A percentile compares a stretch with the other conserved stretches of the same genome.
Conservation (phyloP, 176 grass and related monocot species). For the Miscanthus lutarioriparius region DNA sequence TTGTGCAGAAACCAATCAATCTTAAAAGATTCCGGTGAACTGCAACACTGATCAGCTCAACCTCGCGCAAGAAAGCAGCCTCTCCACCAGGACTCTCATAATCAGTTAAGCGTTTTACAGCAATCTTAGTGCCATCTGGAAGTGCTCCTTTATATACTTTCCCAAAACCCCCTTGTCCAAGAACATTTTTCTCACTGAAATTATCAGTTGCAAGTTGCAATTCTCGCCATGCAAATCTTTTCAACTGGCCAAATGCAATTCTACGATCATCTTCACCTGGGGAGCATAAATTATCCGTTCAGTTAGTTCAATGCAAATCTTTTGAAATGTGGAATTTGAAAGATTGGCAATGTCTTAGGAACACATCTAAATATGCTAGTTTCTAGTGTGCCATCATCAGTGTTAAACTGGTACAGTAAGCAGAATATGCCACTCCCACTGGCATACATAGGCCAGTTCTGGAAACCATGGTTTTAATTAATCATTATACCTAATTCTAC, state of each 20-base stretch:
- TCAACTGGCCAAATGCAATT: conserved; percentile 95
- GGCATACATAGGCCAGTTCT: not conserved
- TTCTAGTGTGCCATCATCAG: conserved; percentile 2
- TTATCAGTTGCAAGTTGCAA: conserved; percentile 84
- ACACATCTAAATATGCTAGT: not conserved
- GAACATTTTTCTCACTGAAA: conserved; percentile 93
- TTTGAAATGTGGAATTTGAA: not conserved
- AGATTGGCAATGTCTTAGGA: not conserved
- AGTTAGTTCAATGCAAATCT: conserved; percentile 25
- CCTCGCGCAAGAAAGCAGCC: conserved; percentile 92
- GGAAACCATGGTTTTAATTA: not conserved
- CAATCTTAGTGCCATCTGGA: conserved; percentile 93
- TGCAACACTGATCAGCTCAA: conserved; percentile 98
- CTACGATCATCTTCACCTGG: conserved; percentile 91
- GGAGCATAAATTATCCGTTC: conserved; percentile 24
- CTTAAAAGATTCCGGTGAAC: conserved; percentile 96
- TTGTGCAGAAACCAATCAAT: conserved; percentile 95
- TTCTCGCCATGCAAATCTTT: conserved; percentile 95
- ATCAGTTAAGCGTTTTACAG: conserved; percentile 95
- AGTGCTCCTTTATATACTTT: conserved; percentile 99
- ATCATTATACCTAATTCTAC: not conserved
- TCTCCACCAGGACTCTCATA: conserved; percentile 92
- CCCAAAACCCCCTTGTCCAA: conserved; percentile 96
- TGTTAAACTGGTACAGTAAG: not conserved
- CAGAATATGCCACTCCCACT: conserved; percentile 18